phyloP scores from a whole-genome alignment of 2,329 filamentous ascomycete genomes.

The Hypoxylon sp. region DNA sequence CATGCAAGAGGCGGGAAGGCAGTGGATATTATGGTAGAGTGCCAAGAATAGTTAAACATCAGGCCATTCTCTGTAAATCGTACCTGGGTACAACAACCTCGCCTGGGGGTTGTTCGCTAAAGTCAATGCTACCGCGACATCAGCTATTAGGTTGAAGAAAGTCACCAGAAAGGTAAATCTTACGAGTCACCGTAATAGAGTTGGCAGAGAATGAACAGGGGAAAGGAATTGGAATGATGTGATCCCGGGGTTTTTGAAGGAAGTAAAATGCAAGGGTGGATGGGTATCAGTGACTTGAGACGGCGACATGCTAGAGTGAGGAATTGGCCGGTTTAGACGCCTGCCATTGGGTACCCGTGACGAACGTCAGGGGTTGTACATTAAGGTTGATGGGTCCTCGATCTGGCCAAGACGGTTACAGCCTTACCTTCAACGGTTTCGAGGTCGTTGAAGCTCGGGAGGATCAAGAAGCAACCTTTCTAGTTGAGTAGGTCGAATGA shows the following conservation, averaged over 20 bases:
- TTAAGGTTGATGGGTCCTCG: conserved; percentile 30
- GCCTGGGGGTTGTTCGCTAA: conserved; percentile 47
- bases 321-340: conserved; percentile 15
- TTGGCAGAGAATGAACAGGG: conserved; percentile 16
- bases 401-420: conserved; percentile 45
- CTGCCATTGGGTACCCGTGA: conserved; percentile 32
- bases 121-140: conserved; percentile 34
- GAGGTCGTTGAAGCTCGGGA: conserved; percentile 23
- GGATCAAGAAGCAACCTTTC: conserved; percentile 15
- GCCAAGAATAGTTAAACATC: conserved; percentile 54
- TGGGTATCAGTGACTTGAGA: conserved; percentile 32
- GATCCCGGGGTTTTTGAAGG: conserved; percentile 26
- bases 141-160: conserved; percentile 21
- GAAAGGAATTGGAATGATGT: conserved; percentile 29
- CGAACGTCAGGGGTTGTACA: conserved; percentile 32
- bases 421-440: conserved; percentile 35
- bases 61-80: conserved; percentile 58
- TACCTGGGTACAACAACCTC: conserved; percentile 56
- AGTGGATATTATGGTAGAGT: conserved; percentile 47
- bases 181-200: conserved; percentile 18
- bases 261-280: conserved; percentile 29
- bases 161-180: conserved; percentile 17
- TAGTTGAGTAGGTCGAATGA: not conserved
- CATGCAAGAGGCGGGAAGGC: conserved; percentile 51
- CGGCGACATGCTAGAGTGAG: conserved; percentile 17